Percentiles rank a stretch among this genome's conserved stretches.
Evolutionary conservation across 768 basidiomycete genomes (phyloP).

Genomic region (Sistotremastrum niveocremeum): DNA sequence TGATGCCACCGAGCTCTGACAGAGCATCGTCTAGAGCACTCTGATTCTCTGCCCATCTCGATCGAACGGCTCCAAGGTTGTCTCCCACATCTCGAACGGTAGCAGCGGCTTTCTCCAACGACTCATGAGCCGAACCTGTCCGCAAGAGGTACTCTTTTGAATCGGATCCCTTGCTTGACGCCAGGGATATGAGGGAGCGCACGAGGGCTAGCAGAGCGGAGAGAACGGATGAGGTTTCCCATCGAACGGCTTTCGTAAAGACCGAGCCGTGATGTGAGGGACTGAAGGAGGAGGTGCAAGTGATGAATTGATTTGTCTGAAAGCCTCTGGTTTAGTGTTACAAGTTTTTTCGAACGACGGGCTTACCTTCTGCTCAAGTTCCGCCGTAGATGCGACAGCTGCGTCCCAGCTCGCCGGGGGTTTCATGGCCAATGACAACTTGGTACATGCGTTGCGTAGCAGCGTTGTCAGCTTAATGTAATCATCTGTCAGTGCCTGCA

Average conservation of each 20-base stretch:
- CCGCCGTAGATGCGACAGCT: conserved; percentile 36
- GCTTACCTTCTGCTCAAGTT: conserved; percentile 18
- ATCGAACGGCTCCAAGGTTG: conserved; percentile 44
- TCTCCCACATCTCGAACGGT: conserved; percentile 35
- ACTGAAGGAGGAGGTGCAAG: conserved; percentile 34
- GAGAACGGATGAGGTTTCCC: conserved; percentile 28
- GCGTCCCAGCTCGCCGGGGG: conserved; percentile 41
- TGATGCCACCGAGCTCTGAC: conserved; percentile 43
- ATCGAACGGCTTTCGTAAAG: conserved; percentile 30
- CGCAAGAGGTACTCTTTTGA: conserved; percentile 40
- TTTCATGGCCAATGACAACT: conserved; percentile 48
- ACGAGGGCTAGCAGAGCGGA: conserved; percentile 30
- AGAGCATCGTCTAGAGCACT: conserved; percentile 49
- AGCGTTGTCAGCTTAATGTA: conserved; percentile 43
- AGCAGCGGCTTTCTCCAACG: conserved; percentile 7
- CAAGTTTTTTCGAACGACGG: no score
- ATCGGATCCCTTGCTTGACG: conserved; percentile 10
- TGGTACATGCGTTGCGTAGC: conserved; percentile 43
- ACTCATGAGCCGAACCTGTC: conserved; percentile 46
- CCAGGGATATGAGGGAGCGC: conserved; percentile 28
- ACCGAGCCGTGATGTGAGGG: conserved; percentile 29
- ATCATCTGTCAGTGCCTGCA: conserved; percentile 37
- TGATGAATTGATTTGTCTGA: conserved; percentile 34
- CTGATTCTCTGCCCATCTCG: conserved; percentile 35
- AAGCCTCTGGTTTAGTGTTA: neutral